A percentile compares a stretch with the other conserved stretches of the same genome.
Evolutionary conservation across 768 basidiomycete genomes (phyloP).

Genomic region (Russula olivacea): DNA sequence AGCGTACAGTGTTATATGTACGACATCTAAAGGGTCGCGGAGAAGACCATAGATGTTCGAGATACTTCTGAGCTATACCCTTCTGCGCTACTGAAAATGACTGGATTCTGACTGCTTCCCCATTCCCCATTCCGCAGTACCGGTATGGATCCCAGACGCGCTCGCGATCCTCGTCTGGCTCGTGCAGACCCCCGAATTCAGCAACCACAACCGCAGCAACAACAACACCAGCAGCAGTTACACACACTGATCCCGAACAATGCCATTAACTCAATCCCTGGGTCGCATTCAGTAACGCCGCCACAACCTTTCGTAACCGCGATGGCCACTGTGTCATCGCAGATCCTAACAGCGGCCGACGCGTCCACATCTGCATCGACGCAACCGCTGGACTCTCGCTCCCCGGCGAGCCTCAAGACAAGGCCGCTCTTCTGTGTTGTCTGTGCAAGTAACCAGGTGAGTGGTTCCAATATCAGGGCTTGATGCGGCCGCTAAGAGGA

Average conservation of each 20-base stretch:
- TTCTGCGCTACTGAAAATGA: constrained; percentile 22
- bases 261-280: constrained; percentile 10
- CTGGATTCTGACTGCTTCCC: constrained; percentile 20
- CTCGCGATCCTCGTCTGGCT: constrained; percentile 73
- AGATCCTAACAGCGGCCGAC: constrained; percentile 11
- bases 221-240: constrained; percentile 3
- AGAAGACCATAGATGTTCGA: constrained; percentile 79
- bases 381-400: background rate
- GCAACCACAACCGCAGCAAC: constrained; percentile 32
- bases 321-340: constrained; percentile 17
- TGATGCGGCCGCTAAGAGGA: background rate
- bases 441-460: constrained; percentile 97
- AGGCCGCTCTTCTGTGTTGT: constrained; percentile 94
- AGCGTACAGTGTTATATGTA: constrained; percentile 13
- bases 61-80: constrained; percentile 77
- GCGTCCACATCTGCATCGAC: constrained; percentile 3
- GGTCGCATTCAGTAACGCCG: constrained; percentile 23
- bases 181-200: constrained; percentile 64
- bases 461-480: constrained; percentile 26
- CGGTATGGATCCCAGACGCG: constrained; percentile 71
- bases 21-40: constrained; percentile 48
- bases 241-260: constrained; percentile 9
- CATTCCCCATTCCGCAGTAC: constrained; percentile 15
- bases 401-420: constrained; percentile 43
- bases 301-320: constrained; percentile 27